Conservation (phyloP, 345 rosid genomes). For the Citrus reticulata region DNA sequence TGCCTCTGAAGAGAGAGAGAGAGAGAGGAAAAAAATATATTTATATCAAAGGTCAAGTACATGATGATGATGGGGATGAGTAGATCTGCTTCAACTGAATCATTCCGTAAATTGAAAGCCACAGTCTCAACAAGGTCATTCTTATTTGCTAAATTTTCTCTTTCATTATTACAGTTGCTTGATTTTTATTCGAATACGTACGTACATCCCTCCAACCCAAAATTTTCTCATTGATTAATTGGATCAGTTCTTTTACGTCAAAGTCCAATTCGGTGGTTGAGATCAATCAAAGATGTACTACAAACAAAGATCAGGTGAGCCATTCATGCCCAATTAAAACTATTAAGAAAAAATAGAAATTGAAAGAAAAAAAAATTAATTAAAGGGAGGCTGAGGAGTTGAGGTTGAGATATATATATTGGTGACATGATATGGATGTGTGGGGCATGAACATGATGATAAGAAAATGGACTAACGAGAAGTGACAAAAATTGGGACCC, state of each 20-base stretch:
- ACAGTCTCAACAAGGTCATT: background rate
- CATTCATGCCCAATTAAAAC: background rate
- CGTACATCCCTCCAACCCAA: background rate
- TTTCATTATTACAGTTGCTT: background rate
- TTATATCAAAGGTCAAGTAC: no score
- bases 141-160: background rate
- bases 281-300: conserved; percentile 4
- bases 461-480: conserved; percentile 16
- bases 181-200: background rate
- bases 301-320: conserved; percentile 1
- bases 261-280: conserved; percentile 3
- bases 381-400: background rate
- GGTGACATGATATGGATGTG: conserved; percentile 6
- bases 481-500: conserved; percentile 35
- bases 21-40: no score
- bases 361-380: background rate
- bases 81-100: background rate
- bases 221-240: background rate
- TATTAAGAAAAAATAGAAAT: background rate
- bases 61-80: background rate
- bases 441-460: conserved; percentile 2
- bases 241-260: background rate
- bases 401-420: background rate
- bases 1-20: no score
- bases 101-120: background rate